Evolutionary conservation across 495 filamentous ascomycete species (phyloP).

Genomic region (Parachaetomium inaequale): DNA sequence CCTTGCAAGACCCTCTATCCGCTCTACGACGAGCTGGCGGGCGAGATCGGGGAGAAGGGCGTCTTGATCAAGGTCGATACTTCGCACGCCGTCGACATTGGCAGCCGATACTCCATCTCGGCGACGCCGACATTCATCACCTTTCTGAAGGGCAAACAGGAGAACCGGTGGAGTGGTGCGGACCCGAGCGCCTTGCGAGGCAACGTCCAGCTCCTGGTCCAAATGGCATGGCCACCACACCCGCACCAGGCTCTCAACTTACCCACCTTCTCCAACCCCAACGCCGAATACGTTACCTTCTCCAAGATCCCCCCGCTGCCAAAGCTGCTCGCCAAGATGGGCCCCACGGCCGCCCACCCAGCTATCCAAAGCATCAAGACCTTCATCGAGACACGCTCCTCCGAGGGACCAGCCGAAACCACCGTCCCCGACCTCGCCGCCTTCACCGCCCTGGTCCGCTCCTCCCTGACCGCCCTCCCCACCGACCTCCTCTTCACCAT

Average conservation of each 20-base stretch:
- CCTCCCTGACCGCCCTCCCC: conserved; percentile 49
- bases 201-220: conserved; percentile 68
- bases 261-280: conserved; percentile 61
- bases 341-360: conserved; percentile 48
- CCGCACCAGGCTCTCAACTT: conserved; percentile 67
- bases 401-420: conserved; percentile 53
- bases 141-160: conserved; percentile 70
- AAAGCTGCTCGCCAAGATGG: conserved; percentile 78
- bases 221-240: conserved; percentile 75
- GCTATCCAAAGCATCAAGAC: conserved; percentile 55
- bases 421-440: conserved; percentile 57
- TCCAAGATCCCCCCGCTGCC: conserved; percentile 76
- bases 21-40: conserved; percentile 74
- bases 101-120: conserved; percentile 60
- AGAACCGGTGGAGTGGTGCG: conserved; percentile 78
- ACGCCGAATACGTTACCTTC: conserved; percentile 66
- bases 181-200: conserved; percentile 62
- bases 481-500: conserved; percentile 66
- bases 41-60: conserved; percentile 64
- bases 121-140: conserved; percentile 91
- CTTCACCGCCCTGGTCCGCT: conserved; percentile 52
- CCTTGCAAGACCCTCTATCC: conserved; percentile 86
- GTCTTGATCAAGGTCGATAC: conserved; percentile 83
- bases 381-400: conserved; percentile 59
- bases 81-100: conserved; percentile 61